Evolutionary conservation across 495 filamentous ascomycete species (phyloP), one percentile per base, ranked within the genome.

Genomic region (Talaromyces nanjingensis): DNA sequence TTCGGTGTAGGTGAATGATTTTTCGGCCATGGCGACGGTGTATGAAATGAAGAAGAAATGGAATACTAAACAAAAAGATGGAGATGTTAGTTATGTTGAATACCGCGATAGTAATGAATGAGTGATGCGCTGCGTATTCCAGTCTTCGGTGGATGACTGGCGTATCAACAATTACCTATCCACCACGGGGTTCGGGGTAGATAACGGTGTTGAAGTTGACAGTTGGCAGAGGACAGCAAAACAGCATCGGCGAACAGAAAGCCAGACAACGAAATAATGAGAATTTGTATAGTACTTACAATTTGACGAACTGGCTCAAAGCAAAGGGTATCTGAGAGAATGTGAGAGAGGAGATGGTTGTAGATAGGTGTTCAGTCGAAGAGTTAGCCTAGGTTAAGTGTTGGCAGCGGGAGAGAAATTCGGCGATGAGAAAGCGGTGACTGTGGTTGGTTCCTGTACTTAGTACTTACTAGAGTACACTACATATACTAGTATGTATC

Each of bases 1-100:
- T 69, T 98, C 91, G 68, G 86, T 78, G 79, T 90, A 91, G 63
- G 93, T 96, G 78, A 88, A 84, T 76, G 91, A 84, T 78, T 91
- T 84, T 42, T 81, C 76, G 68, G 87, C 83, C 89, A 91, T 91
- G 71, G 74, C 88, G 71, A 47, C 53, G 53, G 53, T 56, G 59
- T 29, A 16, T 64, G 63, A 33, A 49, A 25, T 1, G 16, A 53
- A 64, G 16, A 53, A 64, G 34, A 59, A 65, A 22, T 6, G 29
- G 53, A 62, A 64, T 60, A 67, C 29, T 56, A 58, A 59, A 65
- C 49, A 55, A 57, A 39, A 66, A 27, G 27, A 62, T 12, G 25
- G 49, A 49, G 37, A 42, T 33, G 59, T 71, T 22, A 68, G 62
- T 65, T 68, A 56, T 67, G 37, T 73, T 29, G 0, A 6, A 6